Conservation (phyloP, 192 early-diverging fungal genomes). For the Thamnidium elegans region DNA sequence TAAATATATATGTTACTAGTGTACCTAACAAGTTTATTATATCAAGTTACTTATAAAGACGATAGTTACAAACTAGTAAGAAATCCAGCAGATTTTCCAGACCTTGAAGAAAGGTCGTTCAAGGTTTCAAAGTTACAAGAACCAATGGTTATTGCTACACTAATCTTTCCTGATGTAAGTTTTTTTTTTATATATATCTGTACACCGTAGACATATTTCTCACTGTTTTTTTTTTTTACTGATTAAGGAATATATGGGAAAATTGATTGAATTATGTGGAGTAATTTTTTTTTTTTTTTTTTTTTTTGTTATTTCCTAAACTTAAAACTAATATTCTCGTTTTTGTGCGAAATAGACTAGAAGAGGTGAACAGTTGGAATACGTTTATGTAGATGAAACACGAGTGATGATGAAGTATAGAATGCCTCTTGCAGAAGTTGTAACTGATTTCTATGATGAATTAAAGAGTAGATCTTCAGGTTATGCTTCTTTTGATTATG, state of each 20-base stretch:
- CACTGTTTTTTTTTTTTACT: too few species aligned
- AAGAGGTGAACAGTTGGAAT: slow-evolving; percentile 83
- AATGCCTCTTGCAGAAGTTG: slow-evolving; percentile 90
- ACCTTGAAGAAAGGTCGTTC: slow-evolving; percentile 58
- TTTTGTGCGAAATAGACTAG: slow-evolving; percentile 44
- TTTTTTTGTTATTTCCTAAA: neutral
- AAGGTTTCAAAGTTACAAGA: slow-evolving; percentile 72
- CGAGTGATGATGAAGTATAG: slow-evolving; percentile 83
- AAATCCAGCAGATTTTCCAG: slow-evolving; percentile 93
- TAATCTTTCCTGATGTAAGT: slow-evolving; percentile 80
- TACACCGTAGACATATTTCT: too few species aligned
- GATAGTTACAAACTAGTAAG: slow-evolving; percentile 50
- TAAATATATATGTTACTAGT: neutral
- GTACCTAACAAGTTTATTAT: slow-evolving; percentile 1
- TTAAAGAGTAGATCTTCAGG: slow-evolving; percentile 90
- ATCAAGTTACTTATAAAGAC: slow-evolving; percentile 52
- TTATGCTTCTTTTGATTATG: slow-evolving; percentile 94
- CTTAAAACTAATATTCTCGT: neutral
- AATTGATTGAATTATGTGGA: slow-evolving; percentile 74
- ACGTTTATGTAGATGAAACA: slow-evolving; percentile 82
- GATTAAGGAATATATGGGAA: slow-evolving; percentile 64
- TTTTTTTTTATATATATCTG: slow-evolving; percentile 6
- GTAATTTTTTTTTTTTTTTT: slow-evolving; percentile 30
- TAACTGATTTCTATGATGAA: slow-evolving; percentile 94
- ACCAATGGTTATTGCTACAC: slow-evolving; percentile 89